Evolutionary conservation across 1,284 basidiomycete species (phyloP).

Genomic region (Earliella scabrosa): DNA sequence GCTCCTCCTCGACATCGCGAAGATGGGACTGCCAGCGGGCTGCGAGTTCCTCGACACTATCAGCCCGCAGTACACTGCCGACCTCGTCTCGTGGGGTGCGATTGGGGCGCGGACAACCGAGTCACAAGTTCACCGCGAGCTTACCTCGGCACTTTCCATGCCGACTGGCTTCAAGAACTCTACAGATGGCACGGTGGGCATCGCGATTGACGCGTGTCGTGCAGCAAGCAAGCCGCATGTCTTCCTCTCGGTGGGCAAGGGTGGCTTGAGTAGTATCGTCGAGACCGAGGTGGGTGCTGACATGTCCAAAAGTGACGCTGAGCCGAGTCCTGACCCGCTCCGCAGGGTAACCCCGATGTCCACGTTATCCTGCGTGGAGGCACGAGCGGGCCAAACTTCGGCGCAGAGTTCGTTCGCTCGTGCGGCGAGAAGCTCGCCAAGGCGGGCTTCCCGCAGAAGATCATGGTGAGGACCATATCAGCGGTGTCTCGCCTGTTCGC

Average conservation of each 20-base stretch:
- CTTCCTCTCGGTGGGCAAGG: constrained; percentile 93
- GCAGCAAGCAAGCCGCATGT: constrained; percentile 87
- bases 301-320: neutral
- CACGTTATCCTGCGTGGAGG: constrained; percentile 92
- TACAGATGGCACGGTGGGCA: constrained; percentile 77
- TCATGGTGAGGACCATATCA: constrained; percentile 66
- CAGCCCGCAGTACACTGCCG: constrained; percentile 94
- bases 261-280: constrained; percentile 89
- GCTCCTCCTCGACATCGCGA: constrained; percentile 86
- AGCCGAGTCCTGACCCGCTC: neutral
- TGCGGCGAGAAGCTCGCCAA: constrained; percentile 80
- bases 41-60: constrained; percentile 92
- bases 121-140: constrained; percentile 93
- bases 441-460: constrained; percentile 77
- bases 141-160: constrained; percentile 87
- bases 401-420: constrained; percentile 77
- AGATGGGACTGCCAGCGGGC: constrained; percentile 84
- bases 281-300: constrained; percentile 75
- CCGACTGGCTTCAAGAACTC: constrained; percentile 86
- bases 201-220: constrained; percentile 91
- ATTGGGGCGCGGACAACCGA: constrained; percentile 97
- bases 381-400: constrained; percentile 85
- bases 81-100: constrained; percentile 96
- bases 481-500: constrained; percentile 28
- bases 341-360: constrained; percentile 86